Base-by-base conservation (phyloP, 345 rosid genomes). In the Tarenaya hassleriana region DNA sequence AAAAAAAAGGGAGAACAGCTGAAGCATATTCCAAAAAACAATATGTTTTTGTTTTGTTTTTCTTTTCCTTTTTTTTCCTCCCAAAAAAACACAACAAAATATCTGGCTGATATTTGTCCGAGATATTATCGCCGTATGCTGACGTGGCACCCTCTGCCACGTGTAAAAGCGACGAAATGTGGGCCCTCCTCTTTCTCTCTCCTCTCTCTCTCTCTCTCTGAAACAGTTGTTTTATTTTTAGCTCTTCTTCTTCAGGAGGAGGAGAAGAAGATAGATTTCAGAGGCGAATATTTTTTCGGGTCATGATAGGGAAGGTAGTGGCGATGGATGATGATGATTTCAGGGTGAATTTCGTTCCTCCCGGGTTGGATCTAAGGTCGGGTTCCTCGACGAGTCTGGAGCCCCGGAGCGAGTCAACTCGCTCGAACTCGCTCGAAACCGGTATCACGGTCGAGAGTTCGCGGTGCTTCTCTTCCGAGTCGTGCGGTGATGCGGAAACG, bases 131-230 rank as follows among this genome's bases (percentile, higher is more conserved):
- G 9, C 9, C 7, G 8, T 0, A 0, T 7, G 66, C 15, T 69
- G 76, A 76, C 76, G 77, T 74, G 84, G 68, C 76, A 68, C 0
- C 17, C 5, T 7, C 6, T 38, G 67, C 58, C 83, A 76, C 78
- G 72, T 80, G 79, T 69, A 64, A 84, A 83, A 81, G 83, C 58
- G 83, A 55, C 52, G 76, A 83, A 76, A 78, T 67, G 74, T 78
- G 83, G 80, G 67, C 63, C 61, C 53, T 61, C 66, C 55, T 29
- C n/a, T 34, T 44, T 32, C 4, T 35, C 27, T 60, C 27, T 14
- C 13, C 47, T 55, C 61, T 34, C 52, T 24, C 7, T 57, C 45
- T 45, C 39, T 44, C 41, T 24, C 33, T 12, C 19, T 49, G n/a
- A n/a, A n/a, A 13, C 1, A 5, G 29, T 24, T 6, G 45, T 17